These are phyloP conservation scores for Colletotrichum sp. DNA, from an alignment of 2,329 filamentous ascomycete species.

Conservation along the genomic window DNA sequence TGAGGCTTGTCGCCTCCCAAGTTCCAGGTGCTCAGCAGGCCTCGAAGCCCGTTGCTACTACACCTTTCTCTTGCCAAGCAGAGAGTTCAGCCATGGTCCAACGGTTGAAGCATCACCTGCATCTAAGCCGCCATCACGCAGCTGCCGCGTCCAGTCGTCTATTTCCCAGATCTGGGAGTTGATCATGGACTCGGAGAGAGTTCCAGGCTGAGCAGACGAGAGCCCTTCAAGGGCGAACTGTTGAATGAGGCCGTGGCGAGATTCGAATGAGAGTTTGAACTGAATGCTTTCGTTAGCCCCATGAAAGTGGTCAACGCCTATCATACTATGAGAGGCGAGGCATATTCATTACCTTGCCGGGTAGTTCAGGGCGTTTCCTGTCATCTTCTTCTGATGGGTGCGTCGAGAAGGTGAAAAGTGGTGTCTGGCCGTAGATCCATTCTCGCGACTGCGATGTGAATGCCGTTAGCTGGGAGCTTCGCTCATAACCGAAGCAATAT, in stretches of 20 bases:
- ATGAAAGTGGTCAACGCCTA: neutral
- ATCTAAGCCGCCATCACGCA: neutral
- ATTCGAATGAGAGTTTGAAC: slow-evolving; percentile 37
- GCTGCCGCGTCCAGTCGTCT: slow-evolving; percentile 12
- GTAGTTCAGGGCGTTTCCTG: slow-evolving; percentile 56
- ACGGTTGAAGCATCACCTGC: neutral
- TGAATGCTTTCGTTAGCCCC: neutral
- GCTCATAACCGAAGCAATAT: neutral
- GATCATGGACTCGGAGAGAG: neutral
- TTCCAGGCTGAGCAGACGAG: neutral
- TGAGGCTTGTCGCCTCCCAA: neutral
- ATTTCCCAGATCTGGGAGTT: slow-evolving; percentile 18
- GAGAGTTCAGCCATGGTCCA: slow-evolving; percentile 15
- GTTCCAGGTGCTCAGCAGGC: neutral
- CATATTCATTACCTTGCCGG: slow-evolving; percentile 44
- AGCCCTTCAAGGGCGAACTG: slow-evolving; percentile 29
- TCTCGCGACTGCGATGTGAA: slow-evolving; percentile 54
- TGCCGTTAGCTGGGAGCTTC: neutral
- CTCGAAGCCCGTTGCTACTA: neutral
- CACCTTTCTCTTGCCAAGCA: neutral
- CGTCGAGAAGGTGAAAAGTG: slow-evolving; percentile 77
- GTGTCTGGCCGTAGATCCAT: slow-evolving; percentile 88
- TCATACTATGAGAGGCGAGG: neutral
- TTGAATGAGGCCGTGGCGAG: slow-evolving; percentile 41
- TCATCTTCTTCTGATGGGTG: slow-evolving; percentile 64